Conservation (phyloP, 2,329 filamentous ascomycete species). For the Ascosphaera aggregata region DNA sequence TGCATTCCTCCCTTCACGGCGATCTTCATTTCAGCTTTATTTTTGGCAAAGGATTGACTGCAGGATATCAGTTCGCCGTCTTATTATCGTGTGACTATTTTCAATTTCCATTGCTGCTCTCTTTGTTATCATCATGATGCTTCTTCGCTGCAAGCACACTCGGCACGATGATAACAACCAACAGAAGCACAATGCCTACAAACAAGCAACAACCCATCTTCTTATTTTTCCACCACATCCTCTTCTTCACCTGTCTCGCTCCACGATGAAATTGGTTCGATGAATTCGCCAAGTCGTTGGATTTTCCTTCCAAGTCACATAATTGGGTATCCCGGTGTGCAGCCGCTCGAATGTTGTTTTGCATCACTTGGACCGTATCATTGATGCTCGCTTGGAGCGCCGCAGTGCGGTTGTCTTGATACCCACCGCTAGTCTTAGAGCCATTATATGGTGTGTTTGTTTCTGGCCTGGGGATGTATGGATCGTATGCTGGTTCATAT, state of each 20-base stretch:
- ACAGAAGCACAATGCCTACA: conserved; percentile 67
- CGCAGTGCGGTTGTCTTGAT: conserved; percentile 26
- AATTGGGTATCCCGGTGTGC: conserved; percentile 77
- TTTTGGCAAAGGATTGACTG: no score
- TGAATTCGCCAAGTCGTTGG: conserved; percentile 70
- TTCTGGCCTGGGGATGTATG: conserved; percentile 50
- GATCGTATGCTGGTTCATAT: conserved; percentile 49
- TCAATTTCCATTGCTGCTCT: no score
- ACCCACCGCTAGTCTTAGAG: conserved; percentile 21
- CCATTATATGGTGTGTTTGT: conserved; percentile 27
- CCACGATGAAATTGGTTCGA: conserved; percentile 90
- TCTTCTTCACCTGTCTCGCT: conserved; percentile 84
- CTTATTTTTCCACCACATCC: conserved; percentile 99
- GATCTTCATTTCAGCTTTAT: no score
- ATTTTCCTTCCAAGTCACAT: conserved; percentile 80
- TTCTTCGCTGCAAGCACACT: no score
- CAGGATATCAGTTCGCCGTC: no score
- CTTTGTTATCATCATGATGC: no score
- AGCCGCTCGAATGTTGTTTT: conserved; percentile 91
- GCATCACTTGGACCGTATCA: conserved; percentile 84
- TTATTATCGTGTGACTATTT: no score
- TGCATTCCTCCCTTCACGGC: no score
- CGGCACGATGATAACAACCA: conserved; percentile 86
- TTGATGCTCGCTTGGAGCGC: conserved; percentile 91
- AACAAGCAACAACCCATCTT: conserved; percentile 99